These are phyloP conservation scores for Coemansia umbellata DNA, from an alignment of 192 early-diverging fungal species.

Conservation along the genomic window DNA sequence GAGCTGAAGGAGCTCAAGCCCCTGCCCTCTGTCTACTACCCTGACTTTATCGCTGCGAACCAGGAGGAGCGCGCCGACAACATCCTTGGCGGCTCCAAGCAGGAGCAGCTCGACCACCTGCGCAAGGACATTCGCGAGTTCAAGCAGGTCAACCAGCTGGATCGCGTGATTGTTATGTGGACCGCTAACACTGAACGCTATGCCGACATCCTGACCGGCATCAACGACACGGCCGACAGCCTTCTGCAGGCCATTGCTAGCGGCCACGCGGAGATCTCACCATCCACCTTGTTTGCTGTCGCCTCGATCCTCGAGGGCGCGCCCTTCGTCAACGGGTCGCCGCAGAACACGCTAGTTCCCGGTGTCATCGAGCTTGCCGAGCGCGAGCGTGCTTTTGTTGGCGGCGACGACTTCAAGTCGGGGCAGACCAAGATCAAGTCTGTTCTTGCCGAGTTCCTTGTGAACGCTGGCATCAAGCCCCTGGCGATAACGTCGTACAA, in stretches of 20 bases:
- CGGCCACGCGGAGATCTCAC: slow-evolving; percentile 88
- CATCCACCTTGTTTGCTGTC: slow-evolving; percentile 94
- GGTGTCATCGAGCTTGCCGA: slow-evolving; percentile 88
- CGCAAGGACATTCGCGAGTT: slow-evolving; percentile 95
- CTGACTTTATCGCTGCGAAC: slow-evolving; percentile 99
- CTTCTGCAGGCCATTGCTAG: slow-evolving; percentile 74
- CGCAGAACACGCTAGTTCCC: slow-evolving; percentile 99
- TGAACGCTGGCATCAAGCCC: slow-evolving; percentile 98
- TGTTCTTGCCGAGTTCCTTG: slow-evolving; percentile 96
- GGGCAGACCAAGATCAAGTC: slow-evolving; percentile 99
- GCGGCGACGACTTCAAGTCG: slow-evolving; percentile 99
- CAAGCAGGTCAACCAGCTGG: slow-evolving; percentile 81
- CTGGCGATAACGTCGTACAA: slow-evolving; percentile 95
- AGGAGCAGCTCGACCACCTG: slow-evolving; percentile 88
- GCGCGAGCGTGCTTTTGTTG: slow-evolving; percentile 85
- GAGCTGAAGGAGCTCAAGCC: slow-evolving; percentile 81
- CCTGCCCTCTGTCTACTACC: slow-evolving; percentile 96
- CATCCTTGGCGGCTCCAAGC: slow-evolving; percentile 81
- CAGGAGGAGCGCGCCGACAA: slow-evolving; percentile 97
- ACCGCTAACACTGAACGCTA: slow-evolving; percentile 98
- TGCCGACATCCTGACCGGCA: slow-evolving; percentile 69
- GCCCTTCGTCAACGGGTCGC: slow-evolving; percentile 98
- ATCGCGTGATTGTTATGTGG: slow-evolving; percentile 96
- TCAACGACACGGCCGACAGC: slow-evolving; percentile 96
- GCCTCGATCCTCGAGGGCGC: slow-evolving; percentile 93